Base-by-base conservation (phyloP, 2,329 filamentous ascomycete genomes). In the Phialemoniopsis sp. region DNA sequence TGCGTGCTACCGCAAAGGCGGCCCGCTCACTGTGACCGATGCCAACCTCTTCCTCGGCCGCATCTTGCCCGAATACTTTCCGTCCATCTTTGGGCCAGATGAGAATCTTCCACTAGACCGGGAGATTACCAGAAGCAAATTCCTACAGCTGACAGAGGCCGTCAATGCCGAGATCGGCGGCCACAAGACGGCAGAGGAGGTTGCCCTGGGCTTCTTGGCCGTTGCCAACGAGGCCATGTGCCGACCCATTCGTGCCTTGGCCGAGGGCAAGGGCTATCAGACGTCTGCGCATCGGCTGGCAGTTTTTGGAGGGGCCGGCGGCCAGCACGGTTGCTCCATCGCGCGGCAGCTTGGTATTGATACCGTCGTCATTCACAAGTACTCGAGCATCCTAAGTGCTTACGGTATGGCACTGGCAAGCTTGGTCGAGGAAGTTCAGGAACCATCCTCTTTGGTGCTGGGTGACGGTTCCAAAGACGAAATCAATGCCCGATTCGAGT, bases 201-300 rank as follows among this genome's bases (percentile, higher is more conserved):
- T 86, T 6, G 82, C 83, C 1, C 80, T 81, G 50, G 83, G 83
- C 0, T 87, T 86, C 51, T 74, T 87, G 55, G 77, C 81, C 44
- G 81, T 86, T 32, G 82, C 82, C 5, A 85, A 86, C 46, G 81
- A 84, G 59, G 76, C 78, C 3, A 86, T 87, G 82, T 80, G 77
- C 3, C 67, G 83, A 34, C 83, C 84, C 0, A 88, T 88, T 44
- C 73, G 84, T 32, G 82, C 80, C 26, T 60, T 87, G 41, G 87
- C 83, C 0, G 82, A 87, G 59, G 82, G 82, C 13, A 77, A 82
- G 52, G 83, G 83, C 2, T 80, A 85, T 48, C 83, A 87, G 52
- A 85, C 82, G 0, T 78, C 77, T 4, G 78, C 77, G 38, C 83
- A 88, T 57, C 68, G 82, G 36, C 68, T 88, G 17, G 82, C 83